Conservation (phyloP, 345 rosid species). For the Arabidopsis arenosa region DNA sequence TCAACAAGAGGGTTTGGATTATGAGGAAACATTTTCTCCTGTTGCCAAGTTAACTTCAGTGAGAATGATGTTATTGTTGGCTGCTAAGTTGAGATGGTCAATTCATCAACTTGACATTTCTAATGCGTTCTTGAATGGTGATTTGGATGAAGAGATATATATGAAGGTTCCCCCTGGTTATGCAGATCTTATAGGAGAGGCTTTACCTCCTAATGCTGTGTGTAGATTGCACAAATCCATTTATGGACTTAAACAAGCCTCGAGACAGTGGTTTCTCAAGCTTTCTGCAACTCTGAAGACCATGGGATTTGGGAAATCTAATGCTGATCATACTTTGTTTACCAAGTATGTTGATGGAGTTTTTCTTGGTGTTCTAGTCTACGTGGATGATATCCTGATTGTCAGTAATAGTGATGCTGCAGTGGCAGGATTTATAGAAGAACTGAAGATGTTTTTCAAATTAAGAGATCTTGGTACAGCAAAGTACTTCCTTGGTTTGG, state of each 20-base stretch:
- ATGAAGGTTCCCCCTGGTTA: background rate
- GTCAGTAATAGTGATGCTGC: too few species aligned
- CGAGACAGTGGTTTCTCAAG: background rate
- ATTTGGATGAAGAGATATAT: background rate
- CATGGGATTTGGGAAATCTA: background rate
- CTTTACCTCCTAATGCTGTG: rapidly evolving
- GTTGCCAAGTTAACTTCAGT: background rate
- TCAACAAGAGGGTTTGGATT: background rate
- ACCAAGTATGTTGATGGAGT: background rate
- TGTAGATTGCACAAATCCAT: background rate
- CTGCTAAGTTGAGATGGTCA: background rate
- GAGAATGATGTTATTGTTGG: background rate
- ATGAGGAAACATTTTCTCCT: background rate
- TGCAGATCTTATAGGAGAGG: background rate
- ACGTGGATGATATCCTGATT: too few species aligned
- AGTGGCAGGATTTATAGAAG: too few species aligned
- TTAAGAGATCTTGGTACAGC: too few species aligned
- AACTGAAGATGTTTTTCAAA: too few species aligned
- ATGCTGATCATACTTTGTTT: background rate
- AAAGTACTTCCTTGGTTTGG: too few species aligned
- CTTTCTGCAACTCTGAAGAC: background rate
- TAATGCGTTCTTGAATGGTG: background rate
- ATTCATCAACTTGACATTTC: background rate
- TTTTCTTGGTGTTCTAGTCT: too few species aligned
- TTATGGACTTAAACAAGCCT: background rate